These are phyloP conservation scores for Anisodus tanguticus DNA, from an alignment of 257 asterid species.

Conservation along the genomic window DNA sequence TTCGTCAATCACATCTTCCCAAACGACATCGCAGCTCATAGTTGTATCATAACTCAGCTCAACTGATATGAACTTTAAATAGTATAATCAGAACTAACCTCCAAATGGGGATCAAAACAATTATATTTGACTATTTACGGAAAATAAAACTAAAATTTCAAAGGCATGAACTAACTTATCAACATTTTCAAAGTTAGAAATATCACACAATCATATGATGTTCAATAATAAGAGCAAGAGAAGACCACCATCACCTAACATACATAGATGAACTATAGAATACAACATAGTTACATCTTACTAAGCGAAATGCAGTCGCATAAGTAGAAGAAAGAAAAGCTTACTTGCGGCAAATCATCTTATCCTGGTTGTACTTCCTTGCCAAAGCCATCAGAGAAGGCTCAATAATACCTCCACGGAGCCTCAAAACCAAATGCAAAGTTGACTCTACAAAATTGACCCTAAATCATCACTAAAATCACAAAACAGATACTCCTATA, in stretches of 20 bases:
- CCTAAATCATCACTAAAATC: background rate
- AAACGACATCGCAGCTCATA: background rate
- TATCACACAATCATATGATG: background rate
- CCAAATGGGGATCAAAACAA: background rate
- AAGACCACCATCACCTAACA: background rate
- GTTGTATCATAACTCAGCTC: background rate
- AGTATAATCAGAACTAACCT: background rate
- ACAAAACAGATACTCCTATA: background rate
- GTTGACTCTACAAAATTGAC: constrained; percentile 49
- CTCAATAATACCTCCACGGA: constrained; percentile 73
- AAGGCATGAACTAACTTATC: background rate
- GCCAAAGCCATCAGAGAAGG: constrained; percentile 76
- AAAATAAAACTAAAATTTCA: background rate
- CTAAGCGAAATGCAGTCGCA: no score
- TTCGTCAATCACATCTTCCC: no score
- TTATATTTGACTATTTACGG: background rate
- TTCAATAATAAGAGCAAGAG: background rate
- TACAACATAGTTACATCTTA: no score
- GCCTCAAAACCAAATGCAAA: constrained; percentile 75
- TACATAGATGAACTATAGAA: no score
- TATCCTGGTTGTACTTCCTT: constrained; percentile 64
- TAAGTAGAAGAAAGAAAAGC: background rate
- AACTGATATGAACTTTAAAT: background rate
- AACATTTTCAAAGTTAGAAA: background rate
- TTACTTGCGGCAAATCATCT: constrained; percentile 79